Base-by-base conservation (phyloP, 768 basidiomycete genomes). In the Kwoniella mangroviensis region DNA sequence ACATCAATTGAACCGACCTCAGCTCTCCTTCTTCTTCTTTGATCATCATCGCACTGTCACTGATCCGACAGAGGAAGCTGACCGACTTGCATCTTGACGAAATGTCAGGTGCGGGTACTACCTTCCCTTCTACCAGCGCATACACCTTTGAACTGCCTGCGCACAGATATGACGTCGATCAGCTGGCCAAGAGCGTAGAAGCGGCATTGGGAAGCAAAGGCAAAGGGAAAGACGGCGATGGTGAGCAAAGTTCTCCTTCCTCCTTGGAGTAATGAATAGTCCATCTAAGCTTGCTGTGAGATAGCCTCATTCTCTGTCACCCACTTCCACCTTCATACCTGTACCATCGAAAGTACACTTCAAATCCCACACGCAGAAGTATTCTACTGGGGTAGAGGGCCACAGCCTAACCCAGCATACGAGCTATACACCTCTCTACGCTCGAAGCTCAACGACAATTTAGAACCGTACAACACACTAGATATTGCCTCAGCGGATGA, bases 271-370 rank as follows among this genome's bases (percentile, higher is more conserved):
- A 7, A 5, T 34, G 0, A 34, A 34, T 34, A 6, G 4, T 7
- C 3, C 34, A 34, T 5, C 34, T 34, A 34, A 34, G 6, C 34
- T 0, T 34, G 6, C 34, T 34, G 9, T 34, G 1, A 1, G 43
- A 41, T 24, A 41, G 17, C 15, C 7, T 43, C 60, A 28, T 43
- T 60, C 4, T 43, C 55, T 13, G 45, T 63, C 4, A 24, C 60
- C 7, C 70, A 42, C 41, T 67, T 77, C 57, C 79, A 80, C 68
- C 53, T 80, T 2, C 75, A 77, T 58, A 76, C 76, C 10, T 65
- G 72, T 53, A 73, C 73, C 4, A 61, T 80, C 53, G 75, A 80
- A 28, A 42, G 64, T 9, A 56, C 65, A 9, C 55, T 80, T n/a
- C 9, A 40, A 22, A 55, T 73, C 24, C 79, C 79, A 10, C 15